Base-by-base conservation (phyloP, 164 flowering plant genomes). In the Magnolia officinalis region DNA sequence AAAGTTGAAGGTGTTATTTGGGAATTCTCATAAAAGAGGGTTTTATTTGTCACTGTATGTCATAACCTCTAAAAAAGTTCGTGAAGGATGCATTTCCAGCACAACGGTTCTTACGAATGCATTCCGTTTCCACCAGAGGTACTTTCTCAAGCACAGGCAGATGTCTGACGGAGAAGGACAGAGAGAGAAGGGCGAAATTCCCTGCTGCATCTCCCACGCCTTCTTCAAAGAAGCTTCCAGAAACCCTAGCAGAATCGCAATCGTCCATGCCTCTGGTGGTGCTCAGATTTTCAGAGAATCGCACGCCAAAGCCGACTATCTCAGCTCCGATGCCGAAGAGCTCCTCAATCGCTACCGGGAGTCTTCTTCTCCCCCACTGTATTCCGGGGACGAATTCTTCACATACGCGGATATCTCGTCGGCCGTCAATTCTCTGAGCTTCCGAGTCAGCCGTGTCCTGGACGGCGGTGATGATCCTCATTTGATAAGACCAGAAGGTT, bases 151-250 rank as follows among this genome's bases (percentile, higher is more conserved):
- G 45, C 45, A 37, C 45, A 59, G 63, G n/a, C n/a, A 31, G 29
- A 29, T 70, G 13, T 70, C 72, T 8, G 58, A 70, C 19, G 64
- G 52, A 26, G 67, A 59, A 55, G 74, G 52, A 18, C 11, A 8
- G 23, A 11, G 16, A 14, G 50, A 55, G 74, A 72, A 19, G 45
- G 14, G 21, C 31, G n/a, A 21, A 50, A 21, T 64, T 14, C 75
- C 58, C 55, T 90, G 98, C 83, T 94, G 98, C 86, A 83, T 92
- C 51, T 86, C 91, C 26, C 98, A 92, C 88, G 79, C 71, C 26
- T 92, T 94, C 86, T 73, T 76, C 76, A 75, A 73, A 71, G 78
- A 85, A 1, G 98, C 98, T 64, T 77, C 85, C 2, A 14, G 21
- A 26, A 79, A 80, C 82, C 93, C 95, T 64, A 71, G 74, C 72